phyloP scores from a whole-genome alignment of 495 filamentous ascomycete species.

The Tuber brumale region DNA sequence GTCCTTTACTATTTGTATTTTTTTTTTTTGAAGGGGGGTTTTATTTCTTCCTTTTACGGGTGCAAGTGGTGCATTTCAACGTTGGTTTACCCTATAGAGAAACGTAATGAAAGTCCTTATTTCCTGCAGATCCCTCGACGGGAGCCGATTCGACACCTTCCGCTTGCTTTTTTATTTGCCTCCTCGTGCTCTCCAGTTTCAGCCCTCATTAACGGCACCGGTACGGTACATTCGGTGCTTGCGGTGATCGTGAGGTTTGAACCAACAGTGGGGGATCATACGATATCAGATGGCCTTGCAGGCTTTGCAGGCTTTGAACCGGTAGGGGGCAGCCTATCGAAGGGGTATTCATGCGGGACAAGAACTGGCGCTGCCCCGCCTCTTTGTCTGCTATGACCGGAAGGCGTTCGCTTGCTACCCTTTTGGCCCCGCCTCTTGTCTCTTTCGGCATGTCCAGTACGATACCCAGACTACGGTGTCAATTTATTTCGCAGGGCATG shows the following conservation, averaged over 20 bases:
- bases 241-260: not conserved
- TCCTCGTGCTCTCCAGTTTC: not conserved
- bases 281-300: not conserved
- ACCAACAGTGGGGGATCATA: constrained; percentile 1
- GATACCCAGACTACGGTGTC: not conserved
- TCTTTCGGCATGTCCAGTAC: not conserved
- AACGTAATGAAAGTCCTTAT: constrained; percentile 5
- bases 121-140: constrained; percentile 2
- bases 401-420: not conserved
- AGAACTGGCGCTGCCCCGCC: not conserved
- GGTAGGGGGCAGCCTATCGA: not conserved
- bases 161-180: not conserved
- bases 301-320: not conserved
- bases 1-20: constrained; percentile 2
- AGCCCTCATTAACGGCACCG: not conserved
- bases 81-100: constrained; percentile 4
- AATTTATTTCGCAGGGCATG: not conserved
- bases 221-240: not conserved
- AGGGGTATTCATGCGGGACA: not conserved
- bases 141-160: not conserved
- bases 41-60: not conserved
- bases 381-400: not conserved
- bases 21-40: constrained; percentile 1
- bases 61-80: not conserved
- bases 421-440: not conserved